Percentiles rank a stretch among this genome's conserved stretches.
Evolutionary conservation across 2,329 filamentous ascomycete species (phyloP).

Genomic region (Zymoseptoria crescenta): DNA sequence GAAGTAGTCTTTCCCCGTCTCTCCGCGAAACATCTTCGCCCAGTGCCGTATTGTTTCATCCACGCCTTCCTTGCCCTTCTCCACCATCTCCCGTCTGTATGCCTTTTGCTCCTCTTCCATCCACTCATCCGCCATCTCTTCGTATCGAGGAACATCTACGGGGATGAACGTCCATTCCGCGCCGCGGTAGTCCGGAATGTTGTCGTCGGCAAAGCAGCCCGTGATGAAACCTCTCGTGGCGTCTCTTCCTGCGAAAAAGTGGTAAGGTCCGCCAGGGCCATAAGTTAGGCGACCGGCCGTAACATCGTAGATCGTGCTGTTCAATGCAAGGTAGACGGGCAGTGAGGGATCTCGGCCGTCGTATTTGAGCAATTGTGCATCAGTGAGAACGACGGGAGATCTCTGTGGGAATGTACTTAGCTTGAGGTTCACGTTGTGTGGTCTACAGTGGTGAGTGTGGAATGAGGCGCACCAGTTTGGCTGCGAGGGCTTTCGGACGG

Average conservation of each 20-base stretch:
- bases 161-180: conserved; percentile 76
- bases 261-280: conserved; percentile 73
- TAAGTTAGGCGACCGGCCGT: conserved; percentile 47
- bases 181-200: conserved; percentile 74
- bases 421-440: not conserved
- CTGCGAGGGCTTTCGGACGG: conserved; percentile 38
- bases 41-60: conserved; percentile 66
- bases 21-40: conserved; percentile 65
- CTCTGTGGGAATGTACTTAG: conserved; percentile 27
- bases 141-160: conserved; percentile 41
- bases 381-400: conserved; percentile 63
- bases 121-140: conserved; percentile 18
- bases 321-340: conserved; percentile 85
- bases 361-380: conserved; percentile 63
- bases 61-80: conserved; percentile 57
- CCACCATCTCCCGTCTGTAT: conserved; percentile 54
- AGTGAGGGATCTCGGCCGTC: conserved; percentile 67
- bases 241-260: conserved; percentile 78
- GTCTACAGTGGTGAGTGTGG: not conserved
- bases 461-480: conserved; percentile 22
- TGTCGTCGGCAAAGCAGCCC: conserved; percentile 82
- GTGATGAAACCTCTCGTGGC: conserved; percentile 85
- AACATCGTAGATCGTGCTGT: conserved; percentile 81
- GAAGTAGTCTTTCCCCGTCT: conserved; percentile 66
- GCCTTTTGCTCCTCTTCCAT: conserved; percentile 20